phyloP scores from a whole-genome alignment of 192 early-diverging fungal genomes.

The Gigaspora rosea region DNA sequence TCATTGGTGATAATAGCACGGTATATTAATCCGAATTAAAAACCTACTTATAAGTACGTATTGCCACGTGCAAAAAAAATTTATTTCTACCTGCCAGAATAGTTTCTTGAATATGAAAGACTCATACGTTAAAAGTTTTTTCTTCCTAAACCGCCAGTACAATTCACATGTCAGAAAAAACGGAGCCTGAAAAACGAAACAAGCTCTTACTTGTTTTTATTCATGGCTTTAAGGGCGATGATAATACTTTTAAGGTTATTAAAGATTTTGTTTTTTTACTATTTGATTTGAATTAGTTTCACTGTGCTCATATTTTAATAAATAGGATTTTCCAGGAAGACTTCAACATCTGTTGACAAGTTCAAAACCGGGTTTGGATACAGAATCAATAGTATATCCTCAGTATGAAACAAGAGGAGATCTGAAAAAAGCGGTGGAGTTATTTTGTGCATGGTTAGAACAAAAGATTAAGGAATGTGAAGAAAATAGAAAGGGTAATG shows the following conservation, averaged over 20 bases:
- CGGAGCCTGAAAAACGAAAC: conserved; percentile 29
- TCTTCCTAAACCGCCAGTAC: too few species aligned
- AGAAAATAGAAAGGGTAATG: conserved; percentile 22
- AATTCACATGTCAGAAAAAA: background rate
- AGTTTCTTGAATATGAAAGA: too few species aligned
- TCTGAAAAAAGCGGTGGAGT: conserved; percentile 48
- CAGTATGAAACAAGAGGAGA: conserved; percentile 58
- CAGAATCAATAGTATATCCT: conserved; percentile 55
- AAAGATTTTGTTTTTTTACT: background rate
- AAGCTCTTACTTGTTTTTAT: conserved; percentile 55
- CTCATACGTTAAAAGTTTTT: too few species aligned
- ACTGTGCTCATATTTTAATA: background rate
- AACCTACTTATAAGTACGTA: too few species aligned
- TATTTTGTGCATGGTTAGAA: conserved; percentile 50
- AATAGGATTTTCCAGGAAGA: conserved; percentile 55
- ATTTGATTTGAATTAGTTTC: background rate
- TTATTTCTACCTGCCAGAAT: too few species aligned
- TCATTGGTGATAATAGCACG: too few species aligned
- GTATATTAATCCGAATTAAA: too few species aligned
- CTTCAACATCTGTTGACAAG: conserved; percentile 51
- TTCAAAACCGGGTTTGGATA: conserved; percentile 41
- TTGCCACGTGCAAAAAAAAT: too few species aligned
- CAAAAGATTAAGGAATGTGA: background rate
- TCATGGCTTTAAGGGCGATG: conserved; percentile 60
- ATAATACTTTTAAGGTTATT: conserved; percentile 46